A percentile compares a stretch with the other conserved stretches of the same genome.
phyloP scores from a whole-genome alignment of 2,329 filamentous ascomycete genomes.

The Biscogniauxia mediterranea region DNA sequence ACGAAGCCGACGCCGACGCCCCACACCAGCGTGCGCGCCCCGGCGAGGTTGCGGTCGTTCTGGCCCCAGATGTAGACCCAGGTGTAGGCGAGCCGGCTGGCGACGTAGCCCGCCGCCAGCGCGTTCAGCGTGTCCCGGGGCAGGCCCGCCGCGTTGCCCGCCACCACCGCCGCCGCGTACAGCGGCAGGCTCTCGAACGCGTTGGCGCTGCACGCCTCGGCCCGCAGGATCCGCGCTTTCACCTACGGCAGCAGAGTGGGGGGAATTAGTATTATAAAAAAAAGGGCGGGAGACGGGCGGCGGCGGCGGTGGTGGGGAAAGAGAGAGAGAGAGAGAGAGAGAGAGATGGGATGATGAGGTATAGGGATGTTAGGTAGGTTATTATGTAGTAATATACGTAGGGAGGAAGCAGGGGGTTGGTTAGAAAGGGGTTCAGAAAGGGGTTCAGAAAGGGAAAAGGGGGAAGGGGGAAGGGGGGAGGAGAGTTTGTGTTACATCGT shows the following conservation, averaged over 20 bases:
- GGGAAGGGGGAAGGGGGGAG: no score
- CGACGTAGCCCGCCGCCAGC: slow-evolving; percentile 23
- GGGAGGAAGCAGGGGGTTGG: no score
- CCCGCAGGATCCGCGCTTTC: slow-evolving; percentile 22
- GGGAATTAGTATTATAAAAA: no score
- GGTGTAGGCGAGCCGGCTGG: slow-evolving; percentile 27
- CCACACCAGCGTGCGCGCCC: slow-evolving; percentile 26
- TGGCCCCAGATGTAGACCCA: slow-evolving; percentile 29
- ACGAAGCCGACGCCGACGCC: slow-evolving; percentile 12
- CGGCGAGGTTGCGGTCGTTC: slow-evolving; percentile 21
- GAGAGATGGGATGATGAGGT: no score
- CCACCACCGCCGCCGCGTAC: slow-evolving; percentile 30
- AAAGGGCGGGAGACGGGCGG: no score
- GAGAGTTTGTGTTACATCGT: not conserved
- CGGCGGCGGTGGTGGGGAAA: no score
- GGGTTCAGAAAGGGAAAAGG: no score
- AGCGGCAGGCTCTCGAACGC: slow-evolving; percentile 31
- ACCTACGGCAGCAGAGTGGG: no score
- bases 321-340: not conserved
- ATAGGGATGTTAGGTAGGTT: no score
- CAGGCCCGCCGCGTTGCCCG: slow-evolving; percentile 26
- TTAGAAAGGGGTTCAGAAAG: no score
- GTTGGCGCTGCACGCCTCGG: slow-evolving; percentile 28
- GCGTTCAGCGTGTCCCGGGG: slow-evolving; percentile 21
- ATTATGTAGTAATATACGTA: no score